Base-by-base conservation (phyloP, 495 filamentous ascomycete genomes). In the Hypoxylon rickii region DNA sequence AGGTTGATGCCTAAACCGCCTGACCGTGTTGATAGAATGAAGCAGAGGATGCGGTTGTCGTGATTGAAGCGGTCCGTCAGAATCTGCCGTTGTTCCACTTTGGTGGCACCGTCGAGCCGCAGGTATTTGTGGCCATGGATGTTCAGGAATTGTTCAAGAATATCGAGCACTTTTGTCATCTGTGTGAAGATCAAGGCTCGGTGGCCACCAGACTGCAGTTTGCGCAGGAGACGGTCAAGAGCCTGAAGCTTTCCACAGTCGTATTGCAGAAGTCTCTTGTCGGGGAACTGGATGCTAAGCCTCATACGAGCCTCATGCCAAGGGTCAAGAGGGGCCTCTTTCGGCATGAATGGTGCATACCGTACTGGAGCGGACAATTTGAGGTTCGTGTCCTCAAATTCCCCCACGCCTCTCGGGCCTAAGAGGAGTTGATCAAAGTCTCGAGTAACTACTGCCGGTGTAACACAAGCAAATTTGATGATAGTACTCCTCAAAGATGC, bases 121-220 rank as follows among this genome's bases (percentile, higher is more conserved):
- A 96, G 83, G 72, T 99, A 99, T 21, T 93, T 94, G 70, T 97
- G 89, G 1, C 92, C 92, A 64, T 97, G 94, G 51, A 99, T 97
- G 70, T 97, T 97, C 65, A 99, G 84, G 67, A 97, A 99, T 51
- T 92, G 92, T 64, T 99, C 95, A 13, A 99, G 81, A 52, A 99
- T 94, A 72, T 99, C 92, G 3, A 99, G 85, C 59, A 97, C 94
- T 68, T 93, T 96, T 19, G 95, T 97, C 95, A 99, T 99, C 64
- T 99, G 95, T 1, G 95, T 97, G 74, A 99, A 99, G 70, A 99
- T 97, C 22, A 99, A 76, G 3, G 90, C 93, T 4, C 95, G 89
- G 66, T 97, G 94, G 12, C 92, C 90, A 45, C 90, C 90, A 5
- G 89, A 84, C 72, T 97, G 92, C 1, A 97, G 79, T 43, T 89